Evolutionary conservation across 352 stramenopile genomes (phyloP), one percentile per base, ranked within the genome.

Genomic region (Globisporangium recalcitrans): DNA sequence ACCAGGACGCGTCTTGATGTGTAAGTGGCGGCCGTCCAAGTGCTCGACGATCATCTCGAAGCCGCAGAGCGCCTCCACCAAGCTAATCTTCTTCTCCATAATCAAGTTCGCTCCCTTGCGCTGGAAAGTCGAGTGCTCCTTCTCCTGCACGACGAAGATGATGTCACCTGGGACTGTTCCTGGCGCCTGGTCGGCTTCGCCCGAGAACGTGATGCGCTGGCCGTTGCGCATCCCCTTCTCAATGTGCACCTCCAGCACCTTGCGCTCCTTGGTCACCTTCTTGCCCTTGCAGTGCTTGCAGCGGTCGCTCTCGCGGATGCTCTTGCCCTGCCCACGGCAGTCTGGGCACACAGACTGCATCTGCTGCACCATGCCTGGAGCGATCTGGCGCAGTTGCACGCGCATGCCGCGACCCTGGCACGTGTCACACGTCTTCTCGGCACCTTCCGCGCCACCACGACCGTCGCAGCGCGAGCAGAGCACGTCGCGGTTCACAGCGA

Each of bases 171-270:
- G 80, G 16, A 92, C 72, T 14, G 80, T 84, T 36, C 97, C 97
- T 3, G 97, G 85, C 26, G 97, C 90, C 66, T 99, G 97, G 71
- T 99, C 96, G 19, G 91, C 94, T 72, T 99, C 98, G 31, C 95
- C 96, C 26, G 83, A 72, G 72, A 99, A 99, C 32, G 90, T 96
- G 73, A 99, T 98, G 71, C 97, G 98, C 71, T 99, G 87, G 51
- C 95, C 91, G 75, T 99, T 88, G 54, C 87, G 90, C 95, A 99
- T 98, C 47, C 97, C 97, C 82, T 98, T 98, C 65, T 99, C 97
- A 55, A 99, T 96, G 74, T 98, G 85, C 59, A 99, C 96, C 73
- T 99, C 97, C 46, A 99, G 80, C 52, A 99, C 91, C 78, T 99
- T 99, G 58, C 97, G 93, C 74, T 99, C 97, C 67, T 97, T 97